Evolutionary conservation across 1,284 basidiomycete species (phyloP).

Genomic region (Ustilago nuda): DNA sequence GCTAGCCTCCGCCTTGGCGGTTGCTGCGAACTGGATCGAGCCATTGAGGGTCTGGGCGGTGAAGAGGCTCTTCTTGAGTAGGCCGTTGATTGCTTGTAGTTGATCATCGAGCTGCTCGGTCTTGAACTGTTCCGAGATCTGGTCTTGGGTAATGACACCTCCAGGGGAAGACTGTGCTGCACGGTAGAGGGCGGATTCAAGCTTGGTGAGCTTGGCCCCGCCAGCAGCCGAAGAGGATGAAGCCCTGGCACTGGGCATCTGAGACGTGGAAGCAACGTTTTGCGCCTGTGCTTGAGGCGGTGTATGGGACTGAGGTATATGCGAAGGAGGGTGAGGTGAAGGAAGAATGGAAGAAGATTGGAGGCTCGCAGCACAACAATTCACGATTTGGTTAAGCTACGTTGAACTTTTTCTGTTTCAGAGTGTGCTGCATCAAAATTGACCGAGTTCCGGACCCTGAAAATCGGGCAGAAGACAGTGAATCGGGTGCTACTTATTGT

Average conservation of each 20-base stretch:
- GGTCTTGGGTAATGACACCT: slow-evolving; percentile 57
- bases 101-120: slow-evolving; percentile 59
- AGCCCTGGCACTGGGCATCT: slow-evolving; percentile 41
- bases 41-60: slow-evolving; percentile 50
- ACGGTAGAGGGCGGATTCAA: slow-evolving; percentile 51
- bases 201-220: slow-evolving; percentile 46
- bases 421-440: neutral
- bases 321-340: neutral
- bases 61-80: slow-evolving; percentile 62
- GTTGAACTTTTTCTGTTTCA: slow-evolving; percentile 13
- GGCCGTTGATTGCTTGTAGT: slow-evolving; percentile 58
- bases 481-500: slow-evolving; percentile 22
- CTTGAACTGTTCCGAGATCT: slow-evolving; percentile 42
- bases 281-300: neutral
- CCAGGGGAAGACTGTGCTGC: slow-evolving; percentile 39
- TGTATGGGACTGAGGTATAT: neutral
- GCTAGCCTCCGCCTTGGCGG: slow-evolving; percentile 57
- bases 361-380: neutral
- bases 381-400: neutral
- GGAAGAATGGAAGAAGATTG: slow-evolving; percentile 3
- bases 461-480: slow-evolving; percentile 15
- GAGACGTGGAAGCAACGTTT: neutral
- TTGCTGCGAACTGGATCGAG: slow-evolving; percentile 53
- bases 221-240: slow-evolving; percentile 32
- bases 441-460: slow-evolving; percentile 11